These are phyloP conservation scores for Flaveria floridana DNA, from an alignment of 140 eudicot species.

Conservation along the genomic window DNA sequence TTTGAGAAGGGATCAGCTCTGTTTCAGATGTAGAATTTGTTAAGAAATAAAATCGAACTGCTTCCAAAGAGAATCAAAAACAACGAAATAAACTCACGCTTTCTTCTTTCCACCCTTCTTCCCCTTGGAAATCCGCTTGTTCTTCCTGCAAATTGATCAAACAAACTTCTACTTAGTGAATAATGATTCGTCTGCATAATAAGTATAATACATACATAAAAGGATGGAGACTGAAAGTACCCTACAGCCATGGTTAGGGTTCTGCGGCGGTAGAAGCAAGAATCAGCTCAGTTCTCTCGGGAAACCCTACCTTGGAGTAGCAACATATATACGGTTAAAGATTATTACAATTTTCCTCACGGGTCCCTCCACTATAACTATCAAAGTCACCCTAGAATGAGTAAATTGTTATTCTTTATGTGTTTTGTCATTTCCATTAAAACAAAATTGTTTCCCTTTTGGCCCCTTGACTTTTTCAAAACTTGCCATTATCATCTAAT, in stretches of 20 bases:
- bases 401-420: too few relatives aligned
- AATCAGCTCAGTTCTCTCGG: background rate
- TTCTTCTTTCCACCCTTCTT: conserved; percentile 52
- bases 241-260: conserved; percentile 17
- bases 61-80: too few relatives aligned
- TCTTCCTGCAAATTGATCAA: conserved; percentile 33
- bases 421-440: too few relatives aligned
- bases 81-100: conserved; percentile 28
- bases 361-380: background rate
- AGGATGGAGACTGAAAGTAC: background rate
- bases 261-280: background rate
- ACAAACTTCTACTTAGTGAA: background rate
- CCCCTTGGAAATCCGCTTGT: conserved; percentile 51
- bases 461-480: too few relatives aligned
- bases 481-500: too few relatives aligned
- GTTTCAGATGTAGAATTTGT: background rate
- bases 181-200: background rate
- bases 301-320: background rate
- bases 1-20: conserved; percentile 63
- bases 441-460: too few relatives aligned
- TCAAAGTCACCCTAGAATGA: too few relatives aligned
- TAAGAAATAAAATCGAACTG: too few relatives aligned
- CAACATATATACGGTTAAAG: too few relatives aligned
- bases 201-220: too few relatives aligned
- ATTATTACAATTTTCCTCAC: background rate